phyloP scores from a whole-genome alignment of 805 yeast species.

The Starmerella vaccinii region DNA sequence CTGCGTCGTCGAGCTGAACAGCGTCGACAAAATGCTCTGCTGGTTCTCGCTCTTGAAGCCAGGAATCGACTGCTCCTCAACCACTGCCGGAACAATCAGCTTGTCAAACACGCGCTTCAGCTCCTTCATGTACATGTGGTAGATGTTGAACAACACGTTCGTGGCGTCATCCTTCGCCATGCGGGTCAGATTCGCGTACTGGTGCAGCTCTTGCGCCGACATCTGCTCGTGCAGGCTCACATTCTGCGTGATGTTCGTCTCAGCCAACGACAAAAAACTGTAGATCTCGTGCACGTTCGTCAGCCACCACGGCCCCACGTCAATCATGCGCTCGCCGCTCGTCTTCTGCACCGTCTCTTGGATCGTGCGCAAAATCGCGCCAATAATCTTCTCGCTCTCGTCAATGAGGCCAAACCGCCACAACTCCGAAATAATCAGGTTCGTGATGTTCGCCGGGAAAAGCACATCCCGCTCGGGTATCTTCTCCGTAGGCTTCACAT shows the following conservation, averaged over 20 bases:
- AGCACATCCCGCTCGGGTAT: slow-evolving; percentile 80
- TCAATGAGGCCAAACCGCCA: slow-evolving; percentile 93
- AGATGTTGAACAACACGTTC: slow-evolving; percentile 82
- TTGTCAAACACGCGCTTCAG: slow-evolving; percentile 82
- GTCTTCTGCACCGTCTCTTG: slow-evolving; percentile 71
- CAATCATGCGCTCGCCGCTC: slow-evolving; percentile 76
- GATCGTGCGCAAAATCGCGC: slow-evolving; percentile 76
- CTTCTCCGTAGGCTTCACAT: slow-evolving; percentile 75
- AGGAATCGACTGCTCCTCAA: slow-evolving; percentile 86
- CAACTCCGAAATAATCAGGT: slow-evolving; percentile 88
- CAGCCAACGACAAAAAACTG: slow-evolving; percentile 90
- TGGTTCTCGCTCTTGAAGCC: slow-evolving; percentile 81
- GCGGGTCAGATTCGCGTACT: slow-evolving; percentile 77
- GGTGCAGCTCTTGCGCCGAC: slow-evolving; percentile 82
- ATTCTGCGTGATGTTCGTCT: slow-evolving; percentile 77
- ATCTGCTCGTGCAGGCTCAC: slow-evolving; percentile 70
- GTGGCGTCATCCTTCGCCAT: slow-evolving; percentile 92
- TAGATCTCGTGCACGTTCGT: slow-evolving; percentile 91
- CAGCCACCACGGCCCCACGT: slow-evolving; percentile 95
- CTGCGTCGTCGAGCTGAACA: slow-evolving; percentile 38
- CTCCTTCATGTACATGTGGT: slow-evolving; percentile 94
- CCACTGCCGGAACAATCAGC: slow-evolving; percentile 91
- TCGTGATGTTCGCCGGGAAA: slow-evolving; percentile 91
- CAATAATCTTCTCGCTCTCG: slow-evolving; percentile 83
- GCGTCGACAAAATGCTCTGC: slow-evolving; percentile 61